Base-by-base conservation (phyloP, 805 yeast genomes). In the Saccharomyces cerevisiae region DNA sequence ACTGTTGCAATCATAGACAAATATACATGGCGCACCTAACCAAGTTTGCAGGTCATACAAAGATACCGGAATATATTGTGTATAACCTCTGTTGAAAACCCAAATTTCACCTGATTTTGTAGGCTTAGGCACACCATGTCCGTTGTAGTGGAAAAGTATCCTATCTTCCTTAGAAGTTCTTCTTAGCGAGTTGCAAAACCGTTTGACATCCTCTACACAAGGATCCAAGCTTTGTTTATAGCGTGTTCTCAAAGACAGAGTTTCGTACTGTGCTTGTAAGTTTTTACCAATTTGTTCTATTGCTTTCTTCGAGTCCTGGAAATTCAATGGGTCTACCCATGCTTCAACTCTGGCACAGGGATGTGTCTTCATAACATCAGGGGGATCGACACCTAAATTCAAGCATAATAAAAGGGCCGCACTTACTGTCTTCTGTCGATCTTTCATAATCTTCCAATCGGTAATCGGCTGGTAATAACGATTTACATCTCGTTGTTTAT, bases 91-190 rank as follows among this genome's bases (percentile, higher is more conserved):
- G 70, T 94, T 94, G 74, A 94, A 94, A 10, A 94, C 98, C 99
- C 99, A 94, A 28, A 94, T 89, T 66, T 94, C 99, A 26, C 99
- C 99, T 48, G 91, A 82, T 36, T 89, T 83, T 0, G 99, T 94
- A 0, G 99, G 98, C 63, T 89, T 89, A 0, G 99, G 99, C 1
- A 94, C 99, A 26, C 99, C 99, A 67, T 94, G 99, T 6, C 99
- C 99, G 63, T 94, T 94, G 69, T 94, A 94, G 68, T 94, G 98
- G 69, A 94, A 92, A 52, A 94, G 69, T 9, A 92, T 87, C 56
- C 99, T 77, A 67, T 92, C 98, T 57, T 92, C 97, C 65, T 91
- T 89, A 2, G 97, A 96, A 55, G 87, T 86, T 53, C 97, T 78
- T 60, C 99, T 76, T 56, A 94, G 73, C 0, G 95, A 87, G 60